Evolutionary conservation across 108 stramenopile species (phyloP), one percentile per base, ranked within the genome.

Genomic region (Schizochytrium sp.): DNA sequence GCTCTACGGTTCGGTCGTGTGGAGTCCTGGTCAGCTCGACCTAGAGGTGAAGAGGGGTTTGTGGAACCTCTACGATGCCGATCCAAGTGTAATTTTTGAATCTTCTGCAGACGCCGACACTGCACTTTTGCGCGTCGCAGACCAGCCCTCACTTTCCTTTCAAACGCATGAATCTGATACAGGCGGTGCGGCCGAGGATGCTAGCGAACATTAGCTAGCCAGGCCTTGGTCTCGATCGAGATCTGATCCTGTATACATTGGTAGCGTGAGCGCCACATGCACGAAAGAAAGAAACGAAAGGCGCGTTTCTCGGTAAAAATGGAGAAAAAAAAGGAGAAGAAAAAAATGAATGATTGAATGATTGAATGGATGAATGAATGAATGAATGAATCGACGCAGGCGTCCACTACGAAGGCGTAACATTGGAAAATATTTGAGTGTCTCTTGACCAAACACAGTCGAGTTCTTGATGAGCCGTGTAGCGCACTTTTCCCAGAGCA

Each of bases 11-110:
- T 47, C 76, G 6, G 76, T 28, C 8, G 76, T 53, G 19, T 83
- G 76, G 76, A 83, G 76, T 53, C 76, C 76, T 23, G 76, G 76
- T 18, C 48, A 83, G 51, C 51, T 83, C n/a, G 76, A 83, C 51
- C 4, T 53, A 0, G 76, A 83, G 28, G 28, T 83, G 14, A 12
- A 8, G n/a, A 83, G 48, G 14, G 76, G 76, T 6, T 34, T 53
- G 19, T 83, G 76, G 76, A 69, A 14, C 10, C 63, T 69, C 0
- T 23, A 41, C 18, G 41, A 69, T 1, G 63, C 76, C 28, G 12
- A 25, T 4, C 43, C 19, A 53, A 34, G 6, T 45, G 19, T 0
- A 12, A 6, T 83, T 4, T 45, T 83, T 53, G 48, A 83, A 23
- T 1, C 19, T 6, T 83, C 48, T 53, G 23, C 51, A 6, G 48